Conservation (phyloP, 1,284 basidiomycete species). For the Cutaneotrichosporon mucoides region DNA sequence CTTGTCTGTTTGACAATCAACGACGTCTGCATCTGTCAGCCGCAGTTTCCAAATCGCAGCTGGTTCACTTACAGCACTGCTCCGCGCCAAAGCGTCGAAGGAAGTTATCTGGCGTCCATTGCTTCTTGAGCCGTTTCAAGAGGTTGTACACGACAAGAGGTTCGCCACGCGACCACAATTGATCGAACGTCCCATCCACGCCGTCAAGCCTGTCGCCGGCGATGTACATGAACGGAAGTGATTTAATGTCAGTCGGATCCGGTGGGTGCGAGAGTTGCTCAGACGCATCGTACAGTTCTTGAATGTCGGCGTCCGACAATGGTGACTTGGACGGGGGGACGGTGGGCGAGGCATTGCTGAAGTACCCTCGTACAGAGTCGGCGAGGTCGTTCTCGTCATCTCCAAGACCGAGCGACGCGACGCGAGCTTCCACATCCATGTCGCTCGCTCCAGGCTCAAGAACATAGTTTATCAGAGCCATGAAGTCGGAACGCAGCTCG, state of each 20-base stretch:
- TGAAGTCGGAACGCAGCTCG: constrained; percentile 58
- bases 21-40: constrained; percentile 52
- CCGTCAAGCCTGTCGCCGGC: constrained; percentile 57
- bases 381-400: constrained; percentile 21
- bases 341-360: neutral
- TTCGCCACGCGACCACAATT: constrained; percentile 66
- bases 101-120: constrained; percentile 81
- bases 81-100: constrained; percentile 64
- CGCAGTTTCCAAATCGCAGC: neutral
- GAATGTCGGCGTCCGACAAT: constrained; percentile 10
- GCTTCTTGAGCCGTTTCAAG: constrained; percentile 58
- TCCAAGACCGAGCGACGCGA: constrained; percentile 27
- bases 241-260: constrained; percentile 38
- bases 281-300: constrained; percentile 23
- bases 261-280: constrained; percentile 7
- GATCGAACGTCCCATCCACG: constrained; percentile 55
- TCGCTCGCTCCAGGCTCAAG: constrained; percentile 22
- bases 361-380: constrained; percentile 5
- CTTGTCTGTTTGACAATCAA: constrained; percentile 71
- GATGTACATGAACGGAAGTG: constrained; percentile 49
- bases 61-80: constrained; percentile 53
- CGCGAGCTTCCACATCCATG: constrained; percentile 19
- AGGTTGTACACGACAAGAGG: constrained; percentile 71
- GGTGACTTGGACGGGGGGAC: neutral
- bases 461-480: constrained; percentile 31